phyloP scores from a whole-genome alignment of 1,284 basidiomycete species.

The Marasmius sp. region DNA sequence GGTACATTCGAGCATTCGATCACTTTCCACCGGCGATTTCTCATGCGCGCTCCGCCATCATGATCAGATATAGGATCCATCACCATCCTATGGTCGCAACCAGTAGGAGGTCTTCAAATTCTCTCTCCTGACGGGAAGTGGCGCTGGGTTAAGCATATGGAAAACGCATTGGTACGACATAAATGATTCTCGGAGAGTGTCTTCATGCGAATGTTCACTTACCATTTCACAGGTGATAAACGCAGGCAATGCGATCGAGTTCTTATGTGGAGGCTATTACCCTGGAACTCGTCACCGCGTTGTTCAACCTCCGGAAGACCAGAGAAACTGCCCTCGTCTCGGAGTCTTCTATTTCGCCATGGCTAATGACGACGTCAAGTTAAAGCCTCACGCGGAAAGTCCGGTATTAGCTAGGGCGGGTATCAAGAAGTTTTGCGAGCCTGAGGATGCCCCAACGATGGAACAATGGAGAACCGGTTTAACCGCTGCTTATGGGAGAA shows the following conservation, averaged over 20 bases:
- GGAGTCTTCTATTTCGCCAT: constrained; percentile 15
- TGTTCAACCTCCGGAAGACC: constrained; percentile 12
- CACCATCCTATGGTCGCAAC: constrained; percentile 51
- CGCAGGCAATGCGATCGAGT: constrained; percentile 12
- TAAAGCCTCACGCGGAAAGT: constrained; percentile 3
- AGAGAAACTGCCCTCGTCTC: constrained; percentile 7
- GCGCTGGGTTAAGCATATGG: constrained; percentile 45
- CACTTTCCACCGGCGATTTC: not conserved
- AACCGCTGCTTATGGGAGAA: constrained; percentile 10
- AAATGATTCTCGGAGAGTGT: not conserved
- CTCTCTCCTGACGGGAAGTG: constrained; percentile 39
- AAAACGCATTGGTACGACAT: constrained; percentile 42
- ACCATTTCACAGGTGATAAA: constrained; percentile 8
- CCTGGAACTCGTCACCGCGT: constrained; percentile 12
- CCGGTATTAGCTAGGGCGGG: not conserved
- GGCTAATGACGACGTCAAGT: constrained; percentile 12
- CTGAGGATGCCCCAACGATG: constrained; percentile 8
- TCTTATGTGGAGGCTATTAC: constrained; percentile 11
- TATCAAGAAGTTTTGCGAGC: not conserved
- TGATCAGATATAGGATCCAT: constrained; percentile 41
- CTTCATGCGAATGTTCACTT: not conserved
- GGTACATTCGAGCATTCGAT: constrained; percentile 23
- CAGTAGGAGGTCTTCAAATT: constrained; percentile 45
- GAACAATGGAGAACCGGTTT: constrained; percentile 12
- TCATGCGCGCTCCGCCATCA: not conserved